Evolutionary conservation across 169 alveolate species (phyloP).

Genomic region (Eimeria necatrix): DNA sequence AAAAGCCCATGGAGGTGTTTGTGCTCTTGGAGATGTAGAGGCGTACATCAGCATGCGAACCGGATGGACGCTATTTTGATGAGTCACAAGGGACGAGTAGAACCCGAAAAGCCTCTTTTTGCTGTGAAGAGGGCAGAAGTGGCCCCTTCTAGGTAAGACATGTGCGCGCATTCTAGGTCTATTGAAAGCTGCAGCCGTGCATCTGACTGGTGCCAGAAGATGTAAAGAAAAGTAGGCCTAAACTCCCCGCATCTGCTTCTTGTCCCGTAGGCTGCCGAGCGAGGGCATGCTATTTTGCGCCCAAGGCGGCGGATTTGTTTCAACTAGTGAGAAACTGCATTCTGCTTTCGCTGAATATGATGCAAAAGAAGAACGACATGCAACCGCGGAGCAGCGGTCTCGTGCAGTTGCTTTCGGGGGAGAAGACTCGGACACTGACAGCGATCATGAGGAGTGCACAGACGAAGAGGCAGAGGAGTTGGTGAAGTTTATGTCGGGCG

Average conservation of each 20-base stretch:
- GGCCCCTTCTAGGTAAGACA: slow-evolving; percentile 62
- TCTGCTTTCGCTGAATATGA: slow-evolving; percentile 44
- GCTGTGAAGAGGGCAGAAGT: slow-evolving; percentile 76
- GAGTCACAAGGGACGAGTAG: slow-evolving; percentile 74
- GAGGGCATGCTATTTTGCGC: slow-evolving; percentile 60
- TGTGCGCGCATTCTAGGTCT: no score
- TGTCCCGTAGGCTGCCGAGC: slow-evolving; percentile 20
- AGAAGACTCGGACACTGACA: slow-evolving; percentile 32
- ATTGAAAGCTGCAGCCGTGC: no score
- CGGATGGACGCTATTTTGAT: slow-evolving; percentile 82
- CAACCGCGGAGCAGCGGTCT: slow-evolving; percentile 12
- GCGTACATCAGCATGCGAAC: slow-evolving; percentile 75
- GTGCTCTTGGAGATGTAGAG: slow-evolving; percentile 83
- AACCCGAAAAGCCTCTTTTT: slow-evolving; percentile 77
- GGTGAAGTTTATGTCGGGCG: background rate
- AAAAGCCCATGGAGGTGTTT: slow-evolving; percentile 84
- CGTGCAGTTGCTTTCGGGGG: slow-evolving; percentile 54
- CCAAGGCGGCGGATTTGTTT: background rate
- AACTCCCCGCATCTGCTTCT: background rate
- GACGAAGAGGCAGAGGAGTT: slow-evolving; percentile 76
- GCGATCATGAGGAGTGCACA: slow-evolving; percentile 57
- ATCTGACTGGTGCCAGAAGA: no score
- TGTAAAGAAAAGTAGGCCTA: no score
- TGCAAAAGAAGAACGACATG: background rate
- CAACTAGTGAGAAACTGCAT: slow-evolving; percentile 36